Evolutionary conservation across 2,329 filamentous ascomycete genomes (phyloP), one percentile per base, ranked within the genome.

Genomic region (Colletotrichum scovillei): DNA sequence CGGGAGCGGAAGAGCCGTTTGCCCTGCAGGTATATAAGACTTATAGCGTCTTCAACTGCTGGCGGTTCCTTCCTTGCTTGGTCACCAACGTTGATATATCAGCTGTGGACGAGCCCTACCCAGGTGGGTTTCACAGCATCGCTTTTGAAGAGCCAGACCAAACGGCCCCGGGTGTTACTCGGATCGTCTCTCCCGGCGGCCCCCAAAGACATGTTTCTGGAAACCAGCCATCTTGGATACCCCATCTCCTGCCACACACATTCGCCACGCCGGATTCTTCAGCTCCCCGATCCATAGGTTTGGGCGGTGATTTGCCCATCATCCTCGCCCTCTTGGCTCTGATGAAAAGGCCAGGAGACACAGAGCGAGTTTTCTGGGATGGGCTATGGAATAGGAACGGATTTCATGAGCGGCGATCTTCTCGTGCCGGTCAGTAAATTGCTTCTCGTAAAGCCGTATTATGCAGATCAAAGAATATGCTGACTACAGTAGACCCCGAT

Each of bases 291-390:
- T 85, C 84, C 0, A 22, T 6, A 0, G 83, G 84, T 0, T 79
- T 86, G 0, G 78, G 80, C 1, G 84, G 84, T 19, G 79, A 83
- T n/a, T 65, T 86, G 14, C 76, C 79, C 4, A 80, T 85, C 7
- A 75, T 86, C 12, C 75, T 86, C 4, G 84, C 80, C 1, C 74
- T 86, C n/a, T 84, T 86, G 81, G 83, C 82, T 1, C 80, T 58
- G 11, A 58, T 55, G 49, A 72, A n/a, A 38, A 55, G n/a, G 19
- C 60, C 59, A 5, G 60, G 64, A 5, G 64, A 63, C 1, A 35
- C 64, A 5, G 69, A 74, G 24, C 52, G 64, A 3, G 72, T 57
- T 35, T 74, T 74, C 49, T 14, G 22, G 56, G n/a, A 60, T 1
- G 38, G 55, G 2, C 22, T 24, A 14, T 79, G 77, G 77, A 8